Evolutionary conservation across 2,329 filamentous ascomycete species (phyloP), one percentile per base, ranked within the genome.

Genomic region (Ophiostoma himal-ulmi): DNA sequence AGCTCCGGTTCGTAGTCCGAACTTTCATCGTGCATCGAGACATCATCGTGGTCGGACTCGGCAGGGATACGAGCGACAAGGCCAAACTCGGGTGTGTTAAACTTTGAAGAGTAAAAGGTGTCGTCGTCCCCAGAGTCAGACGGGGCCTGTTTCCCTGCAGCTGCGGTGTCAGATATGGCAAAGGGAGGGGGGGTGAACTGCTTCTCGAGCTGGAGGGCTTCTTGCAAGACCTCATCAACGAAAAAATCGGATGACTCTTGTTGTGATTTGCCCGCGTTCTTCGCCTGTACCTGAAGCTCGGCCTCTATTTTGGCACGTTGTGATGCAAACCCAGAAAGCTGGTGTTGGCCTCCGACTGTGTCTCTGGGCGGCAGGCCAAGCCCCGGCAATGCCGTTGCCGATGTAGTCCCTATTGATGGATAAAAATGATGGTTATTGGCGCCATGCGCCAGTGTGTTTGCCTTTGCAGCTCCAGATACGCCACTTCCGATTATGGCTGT

Each of bases 51-150:
- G 71, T 76, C 80, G 72, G 79, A 79, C 72, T 78, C 77, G 75
- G 78, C 86, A 83, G 77, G 86, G 81, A 82, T 76, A 71, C 81
- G 82, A 37, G 83, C 81, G 54, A 82, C 81, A 71, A 82, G 80
- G 68, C 81, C 82, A 39, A 83, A 84, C 70, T 87, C 83, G 72
- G 87, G 86, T 74, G 93, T 96, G 78, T 94, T 91, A 83, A 94
- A 90, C 82, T 91, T 92, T 81, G 94, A 97, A 75, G 94, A 97
- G 83, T 98, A 97, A 80, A 96, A 96, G 57, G 93, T 95, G 77
- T 96, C 93, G 78, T 96, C 91, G 81, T 97, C 93, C 81, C 93
- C 92, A 48, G 92, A 95, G 79, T 94, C 92, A 85, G 69, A 64
- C 14, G 34, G 44, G 14, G n/a, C 54, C 34, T 64, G 36, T 22